Evolutionary conservation across 768 basidiomycete species (phyloP), one percentile per base, ranked within the genome.

Genomic region (Trametes villosa): DNA sequence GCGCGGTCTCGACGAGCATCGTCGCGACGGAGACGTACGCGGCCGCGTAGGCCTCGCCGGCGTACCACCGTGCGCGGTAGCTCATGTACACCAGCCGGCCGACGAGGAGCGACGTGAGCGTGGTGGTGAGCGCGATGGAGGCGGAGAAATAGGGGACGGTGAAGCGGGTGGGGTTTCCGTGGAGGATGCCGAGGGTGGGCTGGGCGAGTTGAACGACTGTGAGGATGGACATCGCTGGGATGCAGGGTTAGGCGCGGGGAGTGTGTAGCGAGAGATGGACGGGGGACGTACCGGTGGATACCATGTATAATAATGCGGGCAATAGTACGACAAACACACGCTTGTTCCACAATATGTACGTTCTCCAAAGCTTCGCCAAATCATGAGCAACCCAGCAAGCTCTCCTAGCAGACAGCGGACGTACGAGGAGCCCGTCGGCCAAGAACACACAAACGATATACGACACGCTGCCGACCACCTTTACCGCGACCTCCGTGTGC

Each of bases 1-100:
- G 30, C 13, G 67, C 67, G 30, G 41, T 68, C 65, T 73, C 72
- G 57, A 72, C 64, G 56, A 68, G 59, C 66, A 73, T 72, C 38
- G 72, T 62, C 34, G 67, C 67, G 40, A 71, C 65, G 47, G 63
- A 57, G n/a, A 38, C 47, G 55, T 68, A 68, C 11, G 57, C 46
- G 36, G 36, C 22, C 18, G 44, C 62, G 50, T 62, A 40, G 20
- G 60, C 47, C 11, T 13, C 12, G 41, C 67, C 63, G 34, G 65
- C 17, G 24, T 49, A 30, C 13, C 20, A 53, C 42, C 64, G 65
- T 42, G 67, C 57, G 6, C 62, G 61, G 22, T 71, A 68, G 59
- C 75, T 69, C 49, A 66, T 47, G 40, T 61, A 58, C 24, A 65
- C 36, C 9, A 72, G 65, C 1, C 65, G 63, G 29, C 29, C 30